A percentile compares a stretch with the other conserved stretches of the same genome.
Conservation (phyloP, 805 yeast species). For the Pichia thaimueangensis region DNA sequence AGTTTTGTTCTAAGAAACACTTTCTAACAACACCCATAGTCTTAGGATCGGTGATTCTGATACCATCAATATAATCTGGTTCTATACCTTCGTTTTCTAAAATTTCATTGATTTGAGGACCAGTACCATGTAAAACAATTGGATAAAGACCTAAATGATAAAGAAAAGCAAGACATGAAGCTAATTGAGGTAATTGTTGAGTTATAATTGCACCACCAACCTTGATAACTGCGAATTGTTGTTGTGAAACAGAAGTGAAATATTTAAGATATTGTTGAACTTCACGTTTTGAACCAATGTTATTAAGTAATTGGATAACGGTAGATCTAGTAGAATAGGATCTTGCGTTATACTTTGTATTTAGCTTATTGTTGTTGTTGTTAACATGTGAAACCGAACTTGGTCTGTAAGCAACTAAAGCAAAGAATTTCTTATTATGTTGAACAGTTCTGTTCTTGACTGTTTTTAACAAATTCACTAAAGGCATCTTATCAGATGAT, state of each 20-base stretch:
- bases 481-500: conserved; percentile 3
- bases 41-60: conserved; percentile 87
- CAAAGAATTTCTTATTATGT: conserved; percentile 4
- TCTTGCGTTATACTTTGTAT: not conserved
- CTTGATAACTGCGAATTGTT: conserved; percentile 96
- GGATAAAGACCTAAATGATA: conserved; percentile 98
- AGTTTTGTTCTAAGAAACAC: conserved; percentile 92
- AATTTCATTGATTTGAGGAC: conserved; percentile 95
- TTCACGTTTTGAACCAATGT: conserved; percentile 95
- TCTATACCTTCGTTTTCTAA: conserved; percentile 91
- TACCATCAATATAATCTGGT: conserved; percentile 94
- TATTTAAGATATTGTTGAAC: conserved; percentile 96
- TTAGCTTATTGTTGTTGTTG: not conserved
- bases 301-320: conserved; percentile 88
- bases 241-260: conserved; percentile 92
- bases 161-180: conserved; percentile 90
- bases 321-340: conserved; percentile 79
- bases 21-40: conserved; percentile 96
- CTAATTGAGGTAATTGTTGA: conserved; percentile 86
- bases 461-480: conserved; percentile 5
- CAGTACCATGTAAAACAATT: conserved; percentile 95
- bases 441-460: conserved; percentile 2
- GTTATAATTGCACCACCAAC: conserved; percentile 99
- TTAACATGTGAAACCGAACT: not conserved
- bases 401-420: conserved; percentile 9